These are phyloP conservation scores for Pseudogymnoascus sp. DNA, from an alignment of 2,329 filamentous ascomycete species.

Conservation along the genomic window DNA sequence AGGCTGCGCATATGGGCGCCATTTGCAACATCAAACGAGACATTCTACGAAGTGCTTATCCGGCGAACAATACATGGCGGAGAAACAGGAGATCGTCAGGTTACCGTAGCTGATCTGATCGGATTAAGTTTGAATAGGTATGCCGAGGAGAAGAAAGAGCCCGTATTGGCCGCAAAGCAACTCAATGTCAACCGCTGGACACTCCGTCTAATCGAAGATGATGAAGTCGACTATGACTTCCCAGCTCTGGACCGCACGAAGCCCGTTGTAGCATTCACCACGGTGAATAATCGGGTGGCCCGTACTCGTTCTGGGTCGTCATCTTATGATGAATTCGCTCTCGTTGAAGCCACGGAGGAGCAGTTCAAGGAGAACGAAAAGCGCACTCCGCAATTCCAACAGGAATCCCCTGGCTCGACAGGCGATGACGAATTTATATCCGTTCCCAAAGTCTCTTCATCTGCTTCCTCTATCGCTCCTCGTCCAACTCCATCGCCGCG, in stretches of 20 bases:
- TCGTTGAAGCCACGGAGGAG: conserved; percentile 61
- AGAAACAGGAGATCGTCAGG: conserved; percentile 50
- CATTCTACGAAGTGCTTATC: conserved; percentile 64
- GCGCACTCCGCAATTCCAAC: conserved; percentile 56
- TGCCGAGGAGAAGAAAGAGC: conserved; percentile 65
- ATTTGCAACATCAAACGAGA: conserved; percentile 55
- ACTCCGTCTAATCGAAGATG: conserved; percentile 74
- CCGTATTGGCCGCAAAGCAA: conserved; percentile 54
- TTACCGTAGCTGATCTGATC: conserved; percentile 73
- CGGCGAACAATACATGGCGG: conserved; percentile 60
- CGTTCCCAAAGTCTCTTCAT: conserved; percentile 21
- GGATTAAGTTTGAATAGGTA: conserved; percentile 72
- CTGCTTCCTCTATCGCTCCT: conserved; percentile 38
- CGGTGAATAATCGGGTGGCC: conserved; percentile 56
- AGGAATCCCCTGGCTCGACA: conserved; percentile 37
- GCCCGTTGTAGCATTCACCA: conserved; percentile 68
- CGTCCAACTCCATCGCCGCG: conserved; percentile 32
- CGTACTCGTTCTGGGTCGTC: conserved; percentile 59
- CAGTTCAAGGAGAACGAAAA: conserved; percentile 62
- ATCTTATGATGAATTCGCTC: conserved; percentile 73
- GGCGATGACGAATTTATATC: conserved; percentile 38
- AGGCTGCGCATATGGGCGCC: conserved; percentile 70
- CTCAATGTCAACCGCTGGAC: conserved; percentile 76
- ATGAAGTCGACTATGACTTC: conserved; percentile 79
- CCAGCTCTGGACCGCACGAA: conserved; percentile 67